A percentile compares a stretch with the other conserved stretches of the same genome.
Conservation (phyloP, 2,329 filamentous ascomycete genomes). For the Curvularia spicifera region DNA sequence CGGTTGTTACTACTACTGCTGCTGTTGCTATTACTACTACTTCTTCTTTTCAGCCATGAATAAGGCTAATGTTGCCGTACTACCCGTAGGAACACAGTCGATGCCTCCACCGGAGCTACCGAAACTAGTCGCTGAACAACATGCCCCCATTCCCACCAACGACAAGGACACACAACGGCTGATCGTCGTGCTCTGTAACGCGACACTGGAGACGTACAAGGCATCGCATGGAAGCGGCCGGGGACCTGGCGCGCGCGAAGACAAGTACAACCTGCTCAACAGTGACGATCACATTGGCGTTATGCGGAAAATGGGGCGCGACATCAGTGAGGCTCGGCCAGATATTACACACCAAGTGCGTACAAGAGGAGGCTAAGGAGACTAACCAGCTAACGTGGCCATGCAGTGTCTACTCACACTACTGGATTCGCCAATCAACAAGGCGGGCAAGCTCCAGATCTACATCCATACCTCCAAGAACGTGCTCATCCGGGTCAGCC, state of each 20-base stretch:
- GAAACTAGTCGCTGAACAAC: slow-evolving; percentile 91
- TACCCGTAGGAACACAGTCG: slow-evolving; percentile 72
- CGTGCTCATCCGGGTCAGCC: slow-evolving; percentile 95
- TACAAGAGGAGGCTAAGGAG: slow-evolving; percentile 22
- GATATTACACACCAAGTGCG: slow-evolving; percentile 98
- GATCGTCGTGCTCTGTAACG: slow-evolving; percentile 96
- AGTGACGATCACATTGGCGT: slow-evolving; percentile 99
- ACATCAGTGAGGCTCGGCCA: slow-evolving; percentile 95
- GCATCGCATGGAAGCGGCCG: slow-evolving; percentile 74
- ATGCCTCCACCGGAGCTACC: slow-evolving; percentile 90
- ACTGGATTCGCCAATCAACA: slow-evolving; percentile 97
- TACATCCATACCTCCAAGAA: slow-evolving; percentile 98
- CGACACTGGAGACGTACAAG: slow-evolving; percentile 96
- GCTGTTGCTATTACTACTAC: neutral
- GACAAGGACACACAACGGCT: slow-evolving; percentile 92
- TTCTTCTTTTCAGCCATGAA: slow-evolving; percentile 16
- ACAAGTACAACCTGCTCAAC: slow-evolving; percentile 97
- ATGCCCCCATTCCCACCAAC: slow-evolving; percentile 78
- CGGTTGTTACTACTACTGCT: neutral
- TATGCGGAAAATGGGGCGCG: slow-evolving; percentile 99
- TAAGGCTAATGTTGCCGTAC: slow-evolving; percentile 33
- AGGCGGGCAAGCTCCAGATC: slow-evolving; percentile 95
- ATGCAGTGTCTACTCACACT: slow-evolving; percentile 91
- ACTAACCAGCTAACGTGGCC: slow-evolving; percentile 30
- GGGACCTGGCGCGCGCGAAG: slow-evolving; percentile 73